Evolutionary conservation across 106 monocot species (phyloP).

Genomic region (Platanthera guangdongensis): DNA sequence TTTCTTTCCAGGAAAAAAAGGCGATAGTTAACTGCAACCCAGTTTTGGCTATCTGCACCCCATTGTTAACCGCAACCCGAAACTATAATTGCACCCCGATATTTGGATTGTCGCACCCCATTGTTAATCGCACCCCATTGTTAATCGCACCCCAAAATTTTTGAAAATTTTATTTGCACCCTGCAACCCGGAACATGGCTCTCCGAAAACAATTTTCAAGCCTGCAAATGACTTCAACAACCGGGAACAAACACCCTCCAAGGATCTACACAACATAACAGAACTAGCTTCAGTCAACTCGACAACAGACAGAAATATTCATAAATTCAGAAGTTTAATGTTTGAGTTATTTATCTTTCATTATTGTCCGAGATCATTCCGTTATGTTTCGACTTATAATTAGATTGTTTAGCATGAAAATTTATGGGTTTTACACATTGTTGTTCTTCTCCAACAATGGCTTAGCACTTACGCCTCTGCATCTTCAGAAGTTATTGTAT

Average conservation of each 20-base stretch:
- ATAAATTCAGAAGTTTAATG: not conserved
- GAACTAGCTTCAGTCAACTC: slow-evolving; percentile 2
- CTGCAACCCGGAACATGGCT: slow-evolving; percentile 27
- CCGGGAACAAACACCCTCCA: slow-evolving; percentile 54
- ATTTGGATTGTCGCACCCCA: too few species aligned
- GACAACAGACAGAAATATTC: not conserved
- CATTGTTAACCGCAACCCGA: too few species aligned
- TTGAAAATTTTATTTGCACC: too few species aligned
- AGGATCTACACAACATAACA: slow-evolving; percentile 47
- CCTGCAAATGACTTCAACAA: slow-evolving; percentile 49
- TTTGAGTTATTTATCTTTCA: not conserved
- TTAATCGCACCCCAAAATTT: too few species aligned
- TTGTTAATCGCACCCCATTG: too few species aligned
- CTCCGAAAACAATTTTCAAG: slow-evolving; percentile 38
- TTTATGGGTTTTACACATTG: not conserved
- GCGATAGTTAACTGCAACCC: too few species aligned
- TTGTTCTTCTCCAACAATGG: not conserved
- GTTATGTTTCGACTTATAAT: not conserved
- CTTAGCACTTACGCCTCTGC: slow-evolving; percentile 64
- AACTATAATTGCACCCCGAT: too few species aligned
- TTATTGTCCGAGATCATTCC: not conserved
- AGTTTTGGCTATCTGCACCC: too few species aligned
- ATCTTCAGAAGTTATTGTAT: slow-evolving; percentile 52
- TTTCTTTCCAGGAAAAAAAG: not conserved
- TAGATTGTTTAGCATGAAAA: not conserved